Evolutionary conservation across 2,329 filamentous ascomycete genomes (phyloP).

Genomic region (Ciborinia camelliae): DNA sequence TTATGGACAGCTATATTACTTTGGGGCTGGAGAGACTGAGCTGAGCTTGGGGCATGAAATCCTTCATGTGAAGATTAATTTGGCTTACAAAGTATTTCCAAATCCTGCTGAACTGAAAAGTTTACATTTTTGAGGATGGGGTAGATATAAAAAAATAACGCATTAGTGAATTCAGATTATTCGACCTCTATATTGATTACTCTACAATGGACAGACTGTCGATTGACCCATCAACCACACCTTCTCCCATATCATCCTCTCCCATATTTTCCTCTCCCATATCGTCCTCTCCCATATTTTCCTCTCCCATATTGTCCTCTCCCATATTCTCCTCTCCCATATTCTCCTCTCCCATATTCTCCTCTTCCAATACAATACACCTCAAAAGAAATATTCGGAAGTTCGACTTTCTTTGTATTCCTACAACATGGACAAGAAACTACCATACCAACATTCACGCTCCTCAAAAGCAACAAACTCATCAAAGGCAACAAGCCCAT

Average conservation of each 20-base stretch:
- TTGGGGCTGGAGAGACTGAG: not conserved
- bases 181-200: not conserved
- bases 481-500: not conserved
- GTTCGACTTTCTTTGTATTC: no score
- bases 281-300: no score
- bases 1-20: not conserved
- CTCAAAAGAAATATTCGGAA: no score
- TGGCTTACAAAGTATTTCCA: not conserved
- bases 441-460: no score
- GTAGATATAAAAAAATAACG: not conserved
- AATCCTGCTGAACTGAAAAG: not conserved
- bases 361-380: no score
- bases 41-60: not conserved
- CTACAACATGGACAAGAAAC: not conserved
- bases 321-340: no score
- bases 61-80: not conserved
- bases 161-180: not conserved
- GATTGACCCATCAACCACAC: not conserved
- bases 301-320: no score
- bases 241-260: no score
- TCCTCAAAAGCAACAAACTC: not conserved
- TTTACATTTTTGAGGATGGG: not conserved
- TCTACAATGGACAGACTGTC: not conserved
- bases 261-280: no score
- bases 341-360: no score